Percentiles rank a stretch among this genome's conserved stretches.
These are phyloP conservation scores for Septoria petroselini DNA, from an alignment of 2,329 filamentous ascomycete species.

Conservation along the genomic window DNA sequence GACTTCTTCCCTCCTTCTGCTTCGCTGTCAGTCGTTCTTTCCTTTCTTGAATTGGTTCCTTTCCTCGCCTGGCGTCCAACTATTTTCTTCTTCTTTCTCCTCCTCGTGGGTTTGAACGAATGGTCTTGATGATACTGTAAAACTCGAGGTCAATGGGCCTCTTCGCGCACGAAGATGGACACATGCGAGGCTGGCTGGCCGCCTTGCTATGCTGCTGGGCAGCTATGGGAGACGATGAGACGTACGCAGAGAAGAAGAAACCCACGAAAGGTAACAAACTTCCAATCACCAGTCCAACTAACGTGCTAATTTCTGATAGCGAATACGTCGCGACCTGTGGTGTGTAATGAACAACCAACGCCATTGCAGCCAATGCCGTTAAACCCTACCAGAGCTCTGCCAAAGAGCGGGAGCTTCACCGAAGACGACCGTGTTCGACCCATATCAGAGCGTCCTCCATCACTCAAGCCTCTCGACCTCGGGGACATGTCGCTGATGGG, in stretches of 20 bases:
- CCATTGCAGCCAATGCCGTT: slow-evolving; percentile 23
- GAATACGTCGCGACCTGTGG: slow-evolving; percentile 16
- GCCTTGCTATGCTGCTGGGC: slow-evolving; percentile 37
- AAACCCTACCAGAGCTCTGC: slow-evolving; percentile 11
- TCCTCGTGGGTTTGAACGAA: slow-evolving; percentile 10
- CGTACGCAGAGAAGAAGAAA: slow-evolving; percentile 24
- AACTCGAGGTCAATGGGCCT: slow-evolving; percentile 35
- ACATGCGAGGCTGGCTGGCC: slow-evolving; percentile 37
- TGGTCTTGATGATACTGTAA: slow-evolving; percentile 25
- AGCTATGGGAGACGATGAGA: slow-evolving; percentile 33
- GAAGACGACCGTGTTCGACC: slow-evolving; percentile 24
- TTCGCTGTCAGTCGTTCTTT: slow-evolving; percentile 12
- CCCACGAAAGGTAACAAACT: slow-evolving; percentile 6
- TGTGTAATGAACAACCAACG: slow-evolving; percentile 29
- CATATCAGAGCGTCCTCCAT: slow-evolving; percentile 26
- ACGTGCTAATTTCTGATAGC: slow-evolving; percentile 1
- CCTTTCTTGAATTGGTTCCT: slow-evolving; percentile 10
- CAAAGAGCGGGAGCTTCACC: slow-evolving; percentile 19
- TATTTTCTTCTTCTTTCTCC: slow-evolving; percentile 5
- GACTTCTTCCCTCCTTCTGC: slow-evolving; percentile 2
- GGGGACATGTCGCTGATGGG: slow-evolving; percentile 25
- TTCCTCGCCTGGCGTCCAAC: slow-evolving; percentile 6
- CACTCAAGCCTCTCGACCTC: slow-evolving; percentile 27
- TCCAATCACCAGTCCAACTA: background rate
- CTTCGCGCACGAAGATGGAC: slow-evolving; percentile 32